Conservation (phyloP, 352 stramenopile genomes). For the Globisporangium orthogonon region DNA sequence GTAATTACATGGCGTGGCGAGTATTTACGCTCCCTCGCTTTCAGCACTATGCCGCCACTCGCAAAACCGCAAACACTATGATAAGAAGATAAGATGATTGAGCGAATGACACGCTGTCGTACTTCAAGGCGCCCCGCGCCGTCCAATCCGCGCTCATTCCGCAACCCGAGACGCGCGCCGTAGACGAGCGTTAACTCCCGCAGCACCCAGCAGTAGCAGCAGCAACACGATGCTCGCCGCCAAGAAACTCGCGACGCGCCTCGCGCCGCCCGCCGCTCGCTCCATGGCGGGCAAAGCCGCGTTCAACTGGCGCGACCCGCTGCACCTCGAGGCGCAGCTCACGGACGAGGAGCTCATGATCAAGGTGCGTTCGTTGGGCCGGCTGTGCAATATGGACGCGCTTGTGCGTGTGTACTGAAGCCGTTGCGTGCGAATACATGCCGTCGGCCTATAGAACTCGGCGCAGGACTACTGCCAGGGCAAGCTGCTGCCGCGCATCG, state of each 20-base stretch:
- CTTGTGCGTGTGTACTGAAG: not conserved
- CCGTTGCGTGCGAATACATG: too few relatives aligned
- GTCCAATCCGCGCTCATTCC: not conserved
- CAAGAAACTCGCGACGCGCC: constrained; percentile 16
- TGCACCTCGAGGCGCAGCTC: constrained; percentile 69
- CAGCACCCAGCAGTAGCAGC: not conserved
- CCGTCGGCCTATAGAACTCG: constrained; percentile 59
- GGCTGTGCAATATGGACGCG: too few relatives aligned
- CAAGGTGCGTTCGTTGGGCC: constrained; percentile 30
- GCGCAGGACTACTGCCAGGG: constrained; percentile 91
- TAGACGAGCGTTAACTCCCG: constrained; percentile 2
- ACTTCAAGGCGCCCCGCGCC: not conserved
- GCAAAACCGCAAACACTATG: not conserved
- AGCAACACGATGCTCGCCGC: constrained; percentile 19
- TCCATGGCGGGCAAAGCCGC: constrained; percentile 38
- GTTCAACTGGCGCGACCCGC: constrained; percentile 82
- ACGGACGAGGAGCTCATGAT: constrained; percentile 91
- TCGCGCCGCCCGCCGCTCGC: constrained; percentile 21
- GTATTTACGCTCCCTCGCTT: not conserved
- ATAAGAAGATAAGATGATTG: not conserved
- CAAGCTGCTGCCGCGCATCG: constrained; percentile 91
- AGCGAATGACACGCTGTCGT: not conserved
- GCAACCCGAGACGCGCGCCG: not conserved
- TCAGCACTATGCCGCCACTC: not conserved
- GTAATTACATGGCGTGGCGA: not conserved